These are phyloP conservation scores for Brassica hybrid DNA, from an alignment of 441 rosid genomes.

Conservation along the genomic window DNA sequence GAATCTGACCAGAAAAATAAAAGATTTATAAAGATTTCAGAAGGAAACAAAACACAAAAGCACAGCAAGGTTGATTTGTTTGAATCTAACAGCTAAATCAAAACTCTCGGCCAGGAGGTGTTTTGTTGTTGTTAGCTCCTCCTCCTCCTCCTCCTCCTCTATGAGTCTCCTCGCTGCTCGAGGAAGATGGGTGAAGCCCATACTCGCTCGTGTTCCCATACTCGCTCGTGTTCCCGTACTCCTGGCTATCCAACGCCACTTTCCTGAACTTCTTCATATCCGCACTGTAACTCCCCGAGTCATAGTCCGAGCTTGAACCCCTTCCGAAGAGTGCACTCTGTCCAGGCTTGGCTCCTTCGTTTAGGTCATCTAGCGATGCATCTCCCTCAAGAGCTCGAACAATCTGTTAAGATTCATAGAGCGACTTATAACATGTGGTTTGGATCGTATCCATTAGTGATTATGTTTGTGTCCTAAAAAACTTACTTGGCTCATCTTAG, in stretches of 20 bases:
- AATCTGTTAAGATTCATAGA: slow-evolving; percentile 54
- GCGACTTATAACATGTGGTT: neutral
- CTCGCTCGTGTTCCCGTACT: slow-evolving; percentile 58
- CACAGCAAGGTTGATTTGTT: slow-evolving; percentile 34
- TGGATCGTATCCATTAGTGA: neutral
- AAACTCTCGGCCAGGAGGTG: slow-evolving; percentile 30
- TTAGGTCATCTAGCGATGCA: slow-evolving; percentile 65
- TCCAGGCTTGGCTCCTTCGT: slow-evolving; percentile 51
- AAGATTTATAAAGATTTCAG: neutral
- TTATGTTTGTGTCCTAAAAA: neutral
- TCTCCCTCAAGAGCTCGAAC: slow-evolving; percentile 88
- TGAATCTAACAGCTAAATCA: slow-evolving; percentile 39
- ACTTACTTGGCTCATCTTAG: slow-evolving; percentile 84
- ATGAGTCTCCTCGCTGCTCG: slow-evolving; percentile 54
- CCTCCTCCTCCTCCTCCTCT: slow-evolving; percentile 30
- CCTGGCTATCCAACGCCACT: slow-evolving; percentile 50
- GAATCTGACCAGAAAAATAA: slow-evolving; percentile 12
- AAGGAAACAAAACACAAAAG: slow-evolving; percentile 28
- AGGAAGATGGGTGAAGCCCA: slow-evolving; percentile 59
- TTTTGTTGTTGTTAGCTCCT: slow-evolving; percentile 39
- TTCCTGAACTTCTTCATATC: slow-evolving; percentile 64
- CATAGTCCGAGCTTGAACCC: slow-evolving; percentile 48
- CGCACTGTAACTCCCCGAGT: slow-evolving; percentile 47
- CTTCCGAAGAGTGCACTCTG: slow-evolving; percentile 42
- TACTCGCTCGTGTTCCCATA: slow-evolving; percentile 69